Evolutionary conservation across 2,329 filamentous ascomycete genomes (phyloP), one percentile per base, ranked within the genome.

Genomic region (Pseudocercospora macadamiae): DNA sequence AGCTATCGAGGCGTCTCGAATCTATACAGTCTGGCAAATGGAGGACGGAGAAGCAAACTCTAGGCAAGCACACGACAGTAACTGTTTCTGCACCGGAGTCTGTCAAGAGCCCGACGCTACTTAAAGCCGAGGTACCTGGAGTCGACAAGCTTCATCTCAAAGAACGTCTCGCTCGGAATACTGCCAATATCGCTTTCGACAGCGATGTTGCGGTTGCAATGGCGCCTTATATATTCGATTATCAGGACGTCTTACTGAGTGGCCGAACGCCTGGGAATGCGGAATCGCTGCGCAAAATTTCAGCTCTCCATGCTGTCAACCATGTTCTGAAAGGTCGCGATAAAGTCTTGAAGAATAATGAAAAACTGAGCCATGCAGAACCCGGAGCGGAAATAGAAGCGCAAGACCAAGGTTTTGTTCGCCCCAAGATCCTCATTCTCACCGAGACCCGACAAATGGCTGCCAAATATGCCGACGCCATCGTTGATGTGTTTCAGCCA

Each of bases 321-420:
- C 95, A 97, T 71, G 82, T 97, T 37, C 87, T 96, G 75, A 97
- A 96, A 74, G 97, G 93, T 1, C 87, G 95, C 64, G 93, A 97
- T 70, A 86, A 87, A 26, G 89, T 97, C 0, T 84, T 97, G 61
- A 97, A 96, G 75, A 96, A 97, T 76, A 97, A 93, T 70, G 85
- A 89, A 54, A 90, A 87, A 64, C 76, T 96, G 9, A 81, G 88
- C 8, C 87, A 87, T 66, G 85, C 89, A 54, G 64, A 69, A 3
- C 53, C 57, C 18, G 18, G 49, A 7, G 48, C 53, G 3, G 87
- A 90, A 34, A 77, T 89, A 3, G 91, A 96, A 65, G 80, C 92
- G 16, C 86, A 92, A 63, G 95, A 99, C 66, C 95, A 99, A 75
- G 95, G 95, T 0, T 99, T 97, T 74, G 97, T 93, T 0, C 83